These are phyloP conservation scores for Melanomma pulvis-pyrius DNA, from an alignment of 495 filamentous ascomycete genomes.

Conservation along the genomic window DNA sequence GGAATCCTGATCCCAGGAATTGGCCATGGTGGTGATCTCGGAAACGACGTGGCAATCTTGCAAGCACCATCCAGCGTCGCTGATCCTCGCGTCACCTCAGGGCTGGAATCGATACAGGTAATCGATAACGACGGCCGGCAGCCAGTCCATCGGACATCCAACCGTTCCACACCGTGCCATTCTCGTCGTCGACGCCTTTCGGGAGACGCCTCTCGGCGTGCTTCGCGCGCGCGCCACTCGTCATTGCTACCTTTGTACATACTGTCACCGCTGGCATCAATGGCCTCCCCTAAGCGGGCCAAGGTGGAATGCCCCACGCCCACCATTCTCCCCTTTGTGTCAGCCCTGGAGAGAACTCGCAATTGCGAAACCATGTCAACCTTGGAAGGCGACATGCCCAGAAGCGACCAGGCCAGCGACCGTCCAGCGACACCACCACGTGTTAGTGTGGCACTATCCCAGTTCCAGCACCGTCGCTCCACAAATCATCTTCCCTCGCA, in stretches of 20 bases:
- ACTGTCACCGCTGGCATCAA: background rate
- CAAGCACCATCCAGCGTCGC: background rate
- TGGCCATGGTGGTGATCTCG: slow-evolving; percentile 1
- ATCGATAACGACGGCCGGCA: background rate
- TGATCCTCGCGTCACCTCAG: background rate
- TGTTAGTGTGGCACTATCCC: too few species aligned
- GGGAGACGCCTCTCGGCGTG: background rate
- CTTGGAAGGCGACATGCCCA: too few species aligned
- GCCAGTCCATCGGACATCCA: background rate
- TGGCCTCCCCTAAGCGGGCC: background rate
- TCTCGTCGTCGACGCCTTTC: background rate
- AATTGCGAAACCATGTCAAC: background rate
- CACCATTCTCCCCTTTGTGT: background rate
- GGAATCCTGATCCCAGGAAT: background rate
- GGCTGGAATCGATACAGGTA: background rate
- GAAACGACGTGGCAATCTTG: background rate
- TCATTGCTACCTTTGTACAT: background rate
- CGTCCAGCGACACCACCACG: background rate
- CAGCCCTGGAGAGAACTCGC: too few species aligned
- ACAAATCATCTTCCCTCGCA: background rate
- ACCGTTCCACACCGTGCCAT: background rate
- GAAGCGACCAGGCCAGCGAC: background rate
- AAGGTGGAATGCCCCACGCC: too few species aligned
- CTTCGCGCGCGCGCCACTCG: background rate
- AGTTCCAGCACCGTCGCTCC: background rate